These are phyloP conservation scores for Fusarium protoensiforme DNA, from an alignment of 2,329 filamentous ascomycete species.

Conservation along the genomic window DNA sequence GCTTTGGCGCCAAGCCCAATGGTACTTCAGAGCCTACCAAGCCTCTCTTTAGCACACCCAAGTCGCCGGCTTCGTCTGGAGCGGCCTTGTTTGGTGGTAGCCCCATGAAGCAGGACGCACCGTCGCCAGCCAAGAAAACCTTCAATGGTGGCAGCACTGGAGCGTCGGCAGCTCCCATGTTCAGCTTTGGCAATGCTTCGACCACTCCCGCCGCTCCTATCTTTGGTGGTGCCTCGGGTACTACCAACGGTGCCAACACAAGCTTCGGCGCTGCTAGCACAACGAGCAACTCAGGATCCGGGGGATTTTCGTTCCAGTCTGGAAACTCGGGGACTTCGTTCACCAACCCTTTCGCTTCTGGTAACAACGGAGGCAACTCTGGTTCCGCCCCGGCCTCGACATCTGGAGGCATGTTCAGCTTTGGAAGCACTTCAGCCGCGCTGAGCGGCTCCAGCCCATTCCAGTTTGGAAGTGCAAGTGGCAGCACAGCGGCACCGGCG, in stretches of 20 bases:
- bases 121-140: constrained; percentile 51
- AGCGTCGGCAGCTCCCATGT: constrained; percentile 45
- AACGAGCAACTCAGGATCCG: constrained; percentile 35
- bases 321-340: constrained; percentile 45
- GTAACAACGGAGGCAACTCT: constrained; percentile 38
- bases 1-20: constrained; percentile 48
- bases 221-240: constrained; percentile 47
- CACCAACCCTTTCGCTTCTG: constrained; percentile 55
- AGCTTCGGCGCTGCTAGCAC: constrained; percentile 53
- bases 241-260: constrained; percentile 31
- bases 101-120: constrained; percentile 57
- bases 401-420: constrained; percentile 50
- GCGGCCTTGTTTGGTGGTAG: constrained; percentile 54
- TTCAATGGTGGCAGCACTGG: constrained; percentile 42
- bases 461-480: constrained; percentile 51
- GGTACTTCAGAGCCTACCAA: constrained; percentile 45
- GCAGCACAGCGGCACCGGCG: constrained; percentile 35
- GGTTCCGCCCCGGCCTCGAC: constrained; percentile 35
- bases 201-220: constrained; percentile 40
- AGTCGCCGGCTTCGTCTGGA: constrained; percentile 46
- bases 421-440: constrained; percentile 47
- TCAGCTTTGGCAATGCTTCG: constrained; percentile 48
- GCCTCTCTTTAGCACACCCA: constrained; percentile 52
- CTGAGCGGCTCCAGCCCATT: constrained; percentile 46
- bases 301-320: constrained; percentile 48